Percentiles rank a stretch among this genome's conserved stretches.
These are phyloP conservation scores for Ambispora gerdemannii DNA, from an alignment of 192 early-diverging fungal species.

Conservation along the genomic window DNA sequence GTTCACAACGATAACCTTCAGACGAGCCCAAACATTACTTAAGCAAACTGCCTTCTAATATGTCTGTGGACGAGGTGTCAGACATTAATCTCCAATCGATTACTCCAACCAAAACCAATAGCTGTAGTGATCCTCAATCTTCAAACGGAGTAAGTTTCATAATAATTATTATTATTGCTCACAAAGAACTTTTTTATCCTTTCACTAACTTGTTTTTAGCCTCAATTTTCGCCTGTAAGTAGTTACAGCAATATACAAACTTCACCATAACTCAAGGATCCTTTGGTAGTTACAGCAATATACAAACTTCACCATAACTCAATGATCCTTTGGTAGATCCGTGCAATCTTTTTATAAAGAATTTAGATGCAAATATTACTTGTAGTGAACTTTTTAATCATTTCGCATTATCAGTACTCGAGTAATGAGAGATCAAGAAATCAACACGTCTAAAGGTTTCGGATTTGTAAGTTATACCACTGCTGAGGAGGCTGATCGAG, in stretches of 20 bases:
- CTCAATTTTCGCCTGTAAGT: conserved; percentile 2
- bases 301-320: conserved; percentile 4
- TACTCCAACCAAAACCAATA: background rate
- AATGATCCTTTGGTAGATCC: conserved; percentile 37
- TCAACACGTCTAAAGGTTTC: conserved; percentile 78
- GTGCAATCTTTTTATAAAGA: conserved; percentile 96
- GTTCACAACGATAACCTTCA: conserved; percentile 8
- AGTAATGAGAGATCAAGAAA: conserved; percentile 70
- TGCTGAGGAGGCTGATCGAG: conserved; percentile 86
- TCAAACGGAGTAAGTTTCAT: background rate
- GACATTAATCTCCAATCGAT: background rate
- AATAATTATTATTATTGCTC: background rate
- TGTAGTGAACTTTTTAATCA: conserved; percentile 91
- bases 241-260: too few species aligned
- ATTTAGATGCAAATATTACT: conserved; percentile 87
- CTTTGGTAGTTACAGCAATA: too few species aligned
- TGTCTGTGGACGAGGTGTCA: conserved; percentile 32
- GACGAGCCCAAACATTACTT: conserved; percentile 28
- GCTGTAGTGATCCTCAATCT: background rate
- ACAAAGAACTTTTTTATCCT: background rate
- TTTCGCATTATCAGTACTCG: conserved; percentile 90
- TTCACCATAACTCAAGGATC: too few species aligned
- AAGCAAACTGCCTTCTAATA: conserved; percentile 17
- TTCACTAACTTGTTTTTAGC: background rate
- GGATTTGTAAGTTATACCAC: conserved; percentile 92